These are phyloP conservation scores for Diaporthe sp. DNA, from an alignment of 2,329 filamentous ascomycete species.

Conservation along the genomic window DNA sequence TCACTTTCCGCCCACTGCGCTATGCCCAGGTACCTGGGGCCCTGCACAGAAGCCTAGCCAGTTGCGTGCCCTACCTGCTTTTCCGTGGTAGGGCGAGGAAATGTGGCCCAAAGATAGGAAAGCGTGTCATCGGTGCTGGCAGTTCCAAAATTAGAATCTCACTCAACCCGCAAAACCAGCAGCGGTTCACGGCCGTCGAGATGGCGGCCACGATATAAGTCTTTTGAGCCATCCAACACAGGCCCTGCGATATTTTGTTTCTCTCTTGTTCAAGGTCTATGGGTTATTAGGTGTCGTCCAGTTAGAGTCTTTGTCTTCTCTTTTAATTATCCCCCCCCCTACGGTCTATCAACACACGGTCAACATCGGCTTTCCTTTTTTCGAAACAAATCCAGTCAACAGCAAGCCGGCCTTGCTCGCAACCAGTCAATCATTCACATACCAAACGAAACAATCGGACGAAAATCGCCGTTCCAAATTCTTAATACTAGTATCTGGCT, in stretches of 20 bases:
- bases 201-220: constrained; percentile 70
- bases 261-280: constrained; percentile 59
- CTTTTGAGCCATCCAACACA: constrained; percentile 61
- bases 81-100: constrained; percentile 47
- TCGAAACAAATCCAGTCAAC: constrained; percentile 54
- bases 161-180: constrained; percentile 50
- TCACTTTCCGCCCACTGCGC: constrained; percentile 31
- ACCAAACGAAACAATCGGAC: constrained; percentile 45
- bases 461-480: constrained; percentile 50
- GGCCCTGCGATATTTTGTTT: constrained; percentile 56
- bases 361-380: constrained; percentile 38
- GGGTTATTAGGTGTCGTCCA: constrained; percentile 66
- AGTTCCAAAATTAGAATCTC: constrained; percentile 61
- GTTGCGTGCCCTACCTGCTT: constrained; percentile 36
- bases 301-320: constrained; percentile 56
- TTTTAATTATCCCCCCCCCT: constrained; percentile 53
- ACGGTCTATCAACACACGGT: constrained; percentile 48
- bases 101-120: constrained; percentile 55
- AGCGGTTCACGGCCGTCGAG: constrained; percentile 54
- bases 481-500: constrained; percentile 53
- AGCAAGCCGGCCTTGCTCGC: constrained; percentile 74
- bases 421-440: constrained; percentile 64
- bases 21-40: constrained; percentile 31
- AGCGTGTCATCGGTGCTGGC: constrained; percentile 49
- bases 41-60: constrained; percentile 41